Base-by-base conservation (phyloP, 805 yeast genomes). In the Candida parachauliodes region DNA sequence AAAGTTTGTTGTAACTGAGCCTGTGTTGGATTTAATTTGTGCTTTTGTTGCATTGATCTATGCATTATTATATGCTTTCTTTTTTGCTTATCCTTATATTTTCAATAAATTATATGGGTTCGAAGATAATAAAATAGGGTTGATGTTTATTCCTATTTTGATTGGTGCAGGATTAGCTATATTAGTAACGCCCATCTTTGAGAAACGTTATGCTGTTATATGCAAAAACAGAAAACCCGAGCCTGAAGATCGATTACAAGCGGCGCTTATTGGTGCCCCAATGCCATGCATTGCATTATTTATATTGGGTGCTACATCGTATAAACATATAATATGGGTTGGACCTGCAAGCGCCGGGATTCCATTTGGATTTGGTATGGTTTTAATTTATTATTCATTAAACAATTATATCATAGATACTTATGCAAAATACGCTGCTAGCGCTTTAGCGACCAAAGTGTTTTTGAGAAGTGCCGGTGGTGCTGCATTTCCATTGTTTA, bases 71-170 rank as follows among this genome's bases (percentile, higher is more conserved):
- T 88, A 88, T 54, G 96, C 95, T 9, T 88, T 88, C 70, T 88
- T 88, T 79, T 88, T 88, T 65, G 96, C 97, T 0, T 88, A 84
- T 63, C 97, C 97, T 4, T 95, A 83, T 37, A 86, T 88, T 36
- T 88, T 88, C 59, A 74, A 72, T 39, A 83, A 80, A 39, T 70
- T 88, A 37, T 85, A 88, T 53, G 87, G 80, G 33, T 88, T 70
- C 61, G 71, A 81, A 47, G 95, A 87, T 59, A 85, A 86, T 50
- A 69, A 71, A 36, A 79, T 84, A 48, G 96, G 96, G 24, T 65
- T 88, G 49, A 86, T 89, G 95, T 74, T 85, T 49, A 83, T 88
- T 51, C 96, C 96, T 17, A 88, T 88, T 52, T 65, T 88, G 46
- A 86, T 88, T 42, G 97, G 97, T 46, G 96, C 96, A 1, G 59